Evolutionary conservation across 441 rosid species (phyloP), one percentile per base, ranked within the genome.

Genomic region (Jatropha multifida): DNA sequence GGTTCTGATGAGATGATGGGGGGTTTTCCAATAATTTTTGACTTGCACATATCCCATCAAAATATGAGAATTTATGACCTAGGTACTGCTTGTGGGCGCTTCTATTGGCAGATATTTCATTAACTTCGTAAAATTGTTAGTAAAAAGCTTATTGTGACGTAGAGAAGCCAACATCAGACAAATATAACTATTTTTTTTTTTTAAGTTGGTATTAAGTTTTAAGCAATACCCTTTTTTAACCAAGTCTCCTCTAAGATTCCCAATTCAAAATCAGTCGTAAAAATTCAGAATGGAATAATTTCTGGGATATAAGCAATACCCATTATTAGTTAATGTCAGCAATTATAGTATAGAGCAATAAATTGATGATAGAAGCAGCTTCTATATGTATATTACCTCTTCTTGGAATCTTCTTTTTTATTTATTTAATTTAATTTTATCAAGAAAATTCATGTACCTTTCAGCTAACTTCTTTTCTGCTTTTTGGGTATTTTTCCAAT

Each of bases 181-280:
- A 60, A 69, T 40, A 26, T 15, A 54, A 74, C 54, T 46, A 2
- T 13, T 49, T 54, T 4, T 7, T 3, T 41, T 15, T 13, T 78
- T 52, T n/a, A 37, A 18, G 67, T 17, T 76, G 73, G 80, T 56
- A 37, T 48, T 80, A 52, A 68, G 32, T 40, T 63, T 75, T 17
- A 83, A 77, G 80, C 73, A 77, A 75, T 70, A 52, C n/a, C 80
- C 72, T 10, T 20, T 68, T 64, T 68, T 41, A 73, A 66, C 77
- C 51, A 79, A 70, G 74, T 76, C 67, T 74, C 51, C 40, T 61
- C 65, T 59, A 73, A 78, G 82, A 81, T 83, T 76, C 85, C 78
- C 46, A 42, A 15, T 64, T 6, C 77, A 72, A 77, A 80, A 78
- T 49, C n/a, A 51, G 80, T 54, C 52, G 26, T 70, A 44, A 48